A percentile compares a stretch with the other conserved stretches of the same genome.
These are phyloP conservation scores for Colletotrichum sp. DNA, from an alignment of 2,329 filamentous ascomycete species.

Conservation along the genomic window DNA sequence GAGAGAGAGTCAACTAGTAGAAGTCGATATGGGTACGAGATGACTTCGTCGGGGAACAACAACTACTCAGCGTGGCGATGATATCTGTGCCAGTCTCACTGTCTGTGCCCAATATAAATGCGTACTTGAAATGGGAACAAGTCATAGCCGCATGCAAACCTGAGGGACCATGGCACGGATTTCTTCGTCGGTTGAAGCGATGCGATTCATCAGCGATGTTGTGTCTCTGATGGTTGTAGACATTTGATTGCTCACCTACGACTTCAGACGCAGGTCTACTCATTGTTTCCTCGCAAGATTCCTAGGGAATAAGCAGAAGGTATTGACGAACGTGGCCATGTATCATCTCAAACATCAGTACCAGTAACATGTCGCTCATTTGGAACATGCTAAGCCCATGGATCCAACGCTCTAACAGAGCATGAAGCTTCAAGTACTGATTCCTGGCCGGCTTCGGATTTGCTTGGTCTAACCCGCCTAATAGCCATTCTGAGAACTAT, in stretches of 20 bases:
- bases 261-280: no score
- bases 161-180: no score
- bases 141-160: not conserved
- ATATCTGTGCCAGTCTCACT: not conserved
- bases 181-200: not conserved
- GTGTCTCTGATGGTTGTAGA: not conserved
- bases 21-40: not conserved
- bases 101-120: not conserved
- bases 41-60: not conserved
- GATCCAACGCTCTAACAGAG: not conserved
- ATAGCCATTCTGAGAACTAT: not conserved
- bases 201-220: not conserved
- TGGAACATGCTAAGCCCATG: not conserved
- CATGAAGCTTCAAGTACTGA: no score
- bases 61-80: not conserved
- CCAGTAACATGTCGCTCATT: not conserved
- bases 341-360: no score
- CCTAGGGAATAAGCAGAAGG: no score
- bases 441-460: not conserved
- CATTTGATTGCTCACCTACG: no score
- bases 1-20: not conserved
- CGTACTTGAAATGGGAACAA: not conserved
- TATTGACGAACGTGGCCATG: no score
- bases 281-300: no score
- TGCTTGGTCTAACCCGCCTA: not conserved